These are phyloP conservation scores for Ormosia semicastrata DNA, from an alignment of 306 rosid species.

Conservation along the genomic window DNA sequence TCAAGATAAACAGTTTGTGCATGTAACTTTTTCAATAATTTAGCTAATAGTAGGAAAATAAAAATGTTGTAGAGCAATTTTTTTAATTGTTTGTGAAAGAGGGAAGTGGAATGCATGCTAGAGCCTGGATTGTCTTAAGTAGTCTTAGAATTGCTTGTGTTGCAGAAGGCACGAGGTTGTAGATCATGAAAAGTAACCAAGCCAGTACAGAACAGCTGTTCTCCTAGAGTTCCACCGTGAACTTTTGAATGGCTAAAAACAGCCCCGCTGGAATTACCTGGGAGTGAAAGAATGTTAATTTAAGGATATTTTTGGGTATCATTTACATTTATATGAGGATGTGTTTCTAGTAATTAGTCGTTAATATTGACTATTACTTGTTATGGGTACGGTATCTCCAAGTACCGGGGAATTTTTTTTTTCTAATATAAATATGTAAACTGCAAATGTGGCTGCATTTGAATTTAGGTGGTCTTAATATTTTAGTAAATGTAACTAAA, in stretches of 20 bases:
- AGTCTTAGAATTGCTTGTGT: neutral
- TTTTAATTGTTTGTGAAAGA: neutral
- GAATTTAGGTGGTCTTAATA: neutral
- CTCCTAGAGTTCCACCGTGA: neutral
- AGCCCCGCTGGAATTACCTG: neutral
- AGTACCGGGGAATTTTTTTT: neutral
- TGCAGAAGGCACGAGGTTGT: neutral
- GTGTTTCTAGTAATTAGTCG: neutral
- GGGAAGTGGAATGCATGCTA: slow-evolving; percentile 7
- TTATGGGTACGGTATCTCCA: neutral
- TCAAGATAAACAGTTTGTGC: slow-evolving; percentile 27
- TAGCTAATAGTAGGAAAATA: slow-evolving; percentile 22
- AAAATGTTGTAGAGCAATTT: slow-evolving; percentile 18
- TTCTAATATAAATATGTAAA: neutral
- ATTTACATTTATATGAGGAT: neutral
- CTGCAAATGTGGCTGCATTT: neutral
- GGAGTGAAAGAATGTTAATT: neutral
- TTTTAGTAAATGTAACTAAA: no score
- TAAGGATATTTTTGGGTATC: neutral
- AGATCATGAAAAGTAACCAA: neutral
- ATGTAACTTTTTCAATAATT: slow-evolving; percentile 22
- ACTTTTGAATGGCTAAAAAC: neutral
- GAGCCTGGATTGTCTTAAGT: neutral
- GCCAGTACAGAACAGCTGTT: neutral
- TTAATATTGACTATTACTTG: neutral